Evolutionary conservation across 345 rosid genomes (phyloP), one percentile per base, ranked within the genome.

Genomic region (Lumnitzera racemosa): DNA sequence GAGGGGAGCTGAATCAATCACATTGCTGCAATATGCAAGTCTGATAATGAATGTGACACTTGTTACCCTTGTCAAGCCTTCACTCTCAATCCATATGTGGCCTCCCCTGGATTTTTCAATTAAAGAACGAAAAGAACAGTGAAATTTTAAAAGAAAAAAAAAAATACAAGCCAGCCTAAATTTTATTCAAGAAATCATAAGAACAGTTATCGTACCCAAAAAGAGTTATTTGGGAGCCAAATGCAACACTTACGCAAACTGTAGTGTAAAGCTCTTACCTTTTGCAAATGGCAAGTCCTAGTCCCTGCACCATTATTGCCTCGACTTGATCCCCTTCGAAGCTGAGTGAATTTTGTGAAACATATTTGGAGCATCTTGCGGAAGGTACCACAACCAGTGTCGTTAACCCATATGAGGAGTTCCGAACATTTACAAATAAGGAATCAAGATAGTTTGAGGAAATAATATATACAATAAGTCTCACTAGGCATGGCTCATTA

Each of bases 41-140:
- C 75, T 84, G 56, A 92, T 69, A 11, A 87, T 67, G 72, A 92
- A 83, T 7, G 88, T 78, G 7, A 82, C 83, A 2, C 61, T 64
- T 67, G 87, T 70, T n/a, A 27, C 99, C 99, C 77, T 89, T 89
- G 52, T 72, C 79, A 25, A 71, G 59, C 48, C 99, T 97, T 92
- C 90, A 3, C 99, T 94, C 71, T 87, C 96, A 12, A 94, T 76
- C 88, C 96, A 85, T 59, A 89, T 84, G 73, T 88, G 81, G 43
- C 99, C 97, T 62, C 88, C 91, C 99, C 89, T 92, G 70, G 87
- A 78, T 74, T 75, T 80, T 15, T 84, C 86, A 74, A 87, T 96
- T 92, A 76, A 66, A 59, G 17, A 15, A 49, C 49, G 43, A 23
- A 47, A 15, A 50, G 47, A 52, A 36, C 49, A 36, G 46, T 13